Evolutionary conservation across 1,139 yeast species (phyloP).

Genomic region (Debaryomyces udenii): DNA sequence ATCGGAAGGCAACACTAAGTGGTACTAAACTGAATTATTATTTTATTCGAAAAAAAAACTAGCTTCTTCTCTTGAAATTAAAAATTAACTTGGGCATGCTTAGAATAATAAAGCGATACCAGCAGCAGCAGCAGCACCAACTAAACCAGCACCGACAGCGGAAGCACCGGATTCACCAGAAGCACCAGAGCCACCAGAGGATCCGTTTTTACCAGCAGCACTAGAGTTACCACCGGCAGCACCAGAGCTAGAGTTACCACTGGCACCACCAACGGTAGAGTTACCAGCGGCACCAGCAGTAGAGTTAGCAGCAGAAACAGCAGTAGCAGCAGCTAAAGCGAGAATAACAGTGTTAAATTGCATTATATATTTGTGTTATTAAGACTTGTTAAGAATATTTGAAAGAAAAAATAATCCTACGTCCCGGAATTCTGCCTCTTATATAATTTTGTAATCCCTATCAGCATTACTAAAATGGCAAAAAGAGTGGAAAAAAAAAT

Average conservation of each 20-base stretch:
- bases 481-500: slow-evolving; percentile 5
- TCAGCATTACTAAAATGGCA: slow-evolving; percentile 10
- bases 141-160: slow-evolving; percentile 37
- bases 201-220: slow-evolving; percentile 30
- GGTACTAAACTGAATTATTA: slow-evolving; percentile 2
- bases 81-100: slow-evolving; percentile 18
- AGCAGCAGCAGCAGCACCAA: slow-evolving; percentile 48
- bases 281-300: slow-evolving; percentile 27
- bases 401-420: too few species aligned
- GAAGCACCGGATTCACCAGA: slow-evolving; percentile 21
- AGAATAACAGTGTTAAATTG: slow-evolving; percentile 50
- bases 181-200: slow-evolving; percentile 34
- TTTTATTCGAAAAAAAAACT: slow-evolving; percentile 7
- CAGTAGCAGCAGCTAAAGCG: slow-evolving; percentile 49
- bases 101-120: slow-evolving; percentile 50
- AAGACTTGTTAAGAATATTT: slow-evolving; percentile 2
- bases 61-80: slow-evolving; percentile 7
- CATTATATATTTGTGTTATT: slow-evolving; percentile 36
- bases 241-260: slow-evolving; percentile 34
- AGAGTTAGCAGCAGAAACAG: slow-evolving; percentile 47
- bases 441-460: slow-evolving; percentile 6
- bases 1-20: neutral
- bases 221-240: slow-evolving; percentile 31
- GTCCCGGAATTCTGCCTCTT: slow-evolving; percentile 7
- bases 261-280: slow-evolving; percentile 38